Evolutionary conservation across 306 rosid species (phyloP).

Genomic region (Fagus crenata): DNA sequence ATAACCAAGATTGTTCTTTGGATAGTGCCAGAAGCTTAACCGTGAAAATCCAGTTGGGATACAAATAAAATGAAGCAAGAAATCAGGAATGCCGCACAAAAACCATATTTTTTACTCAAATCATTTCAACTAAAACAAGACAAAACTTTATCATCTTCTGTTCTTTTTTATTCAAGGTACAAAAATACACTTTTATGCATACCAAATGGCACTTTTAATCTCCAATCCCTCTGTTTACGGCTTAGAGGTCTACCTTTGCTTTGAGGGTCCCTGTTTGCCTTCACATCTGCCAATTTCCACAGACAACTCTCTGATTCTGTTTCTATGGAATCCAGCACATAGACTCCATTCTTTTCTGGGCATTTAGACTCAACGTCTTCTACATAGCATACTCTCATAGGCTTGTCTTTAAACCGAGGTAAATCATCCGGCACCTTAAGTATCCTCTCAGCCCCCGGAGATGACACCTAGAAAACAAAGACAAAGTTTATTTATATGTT

Average conservation of each 20-base stretch:
- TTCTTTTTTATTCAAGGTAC: conserved; percentile 41
- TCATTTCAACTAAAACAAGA: neutral
- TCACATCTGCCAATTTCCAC: conserved; percentile 88
- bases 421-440: conserved; percentile 79
- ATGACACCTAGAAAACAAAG: conserved; percentile 62
- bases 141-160: conserved; percentile 21
- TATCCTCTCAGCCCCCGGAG: conserved; percentile 90
- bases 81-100: neutral
- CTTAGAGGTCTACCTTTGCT: conserved; percentile 77
- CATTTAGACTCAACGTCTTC: conserved; percentile 49
- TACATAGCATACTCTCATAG: conserved; percentile 64
- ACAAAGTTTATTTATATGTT: conserved; percentile 13
- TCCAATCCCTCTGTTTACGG: conserved; percentile 86
- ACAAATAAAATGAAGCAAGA: neutral
- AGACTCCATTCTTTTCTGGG: conserved; percentile 56
- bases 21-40: too few relatives aligned
- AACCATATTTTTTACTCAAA: conserved; percentile 1
- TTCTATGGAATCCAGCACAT: conserved; percentile 63
- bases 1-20: too few relatives aligned
- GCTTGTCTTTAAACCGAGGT: conserved; percentile 69
- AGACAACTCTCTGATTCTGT: conserved; percentile 57
- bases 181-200: conserved; percentile 67
- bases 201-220: conserved; percentile 69
- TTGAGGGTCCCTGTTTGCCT: conserved; percentile 70
- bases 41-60: too few relatives aligned